phyloP scores from a whole-genome alignment of 306 rosid genomes.

The Ziziphus jujuba region DNA sequence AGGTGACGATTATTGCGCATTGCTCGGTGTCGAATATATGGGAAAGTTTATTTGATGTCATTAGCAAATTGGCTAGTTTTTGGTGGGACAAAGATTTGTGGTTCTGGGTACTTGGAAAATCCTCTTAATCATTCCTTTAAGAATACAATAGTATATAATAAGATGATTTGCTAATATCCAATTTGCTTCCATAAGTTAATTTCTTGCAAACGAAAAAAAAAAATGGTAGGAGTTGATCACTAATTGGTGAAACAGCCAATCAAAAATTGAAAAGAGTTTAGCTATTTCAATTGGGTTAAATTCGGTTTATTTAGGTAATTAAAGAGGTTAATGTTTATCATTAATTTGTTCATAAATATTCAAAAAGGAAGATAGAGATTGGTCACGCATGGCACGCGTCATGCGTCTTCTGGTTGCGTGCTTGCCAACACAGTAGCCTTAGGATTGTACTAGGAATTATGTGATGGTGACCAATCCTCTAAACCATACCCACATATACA shows the following conservation, averaged over 20 bases:
- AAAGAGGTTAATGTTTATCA: constrained; percentile 27
- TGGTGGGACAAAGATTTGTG: constrained; percentile 26
- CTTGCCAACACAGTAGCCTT: constrained; percentile 18
- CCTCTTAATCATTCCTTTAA: constrained; percentile 26
- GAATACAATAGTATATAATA: not conserved
- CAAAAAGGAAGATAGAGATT: constrained; percentile 14
- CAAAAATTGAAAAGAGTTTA: not conserved
- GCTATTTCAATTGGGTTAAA: not conserved
- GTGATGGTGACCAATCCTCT: constrained; percentile 1
- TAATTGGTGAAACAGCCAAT: constrained; percentile 11
- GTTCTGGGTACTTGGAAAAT: constrained; percentile 20
- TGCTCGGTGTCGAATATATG: constrained; percentile 26
- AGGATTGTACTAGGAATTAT: constrained; percentile 11
- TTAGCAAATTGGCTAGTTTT: constrained; percentile 31
- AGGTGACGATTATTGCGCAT: constrained; percentile 33
- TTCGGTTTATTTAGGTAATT: too few relatives aligned
- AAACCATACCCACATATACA: not conserved
- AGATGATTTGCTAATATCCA: not conserved
- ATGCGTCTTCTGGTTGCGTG: constrained; percentile 16
- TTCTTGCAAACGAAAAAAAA: not conserved
- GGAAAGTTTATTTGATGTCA: constrained; percentile 28
- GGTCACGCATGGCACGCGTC: constrained; percentile 19
- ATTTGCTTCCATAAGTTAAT: constrained; percentile 1
- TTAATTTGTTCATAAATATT: constrained; percentile 9
- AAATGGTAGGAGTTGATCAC: constrained; percentile 11